Percentiles rank a stretch among this genome's conserved stretches.
Conservation (phyloP, 768 basidiomycete genomes). For the Floccularia luteovirens region DNA sequence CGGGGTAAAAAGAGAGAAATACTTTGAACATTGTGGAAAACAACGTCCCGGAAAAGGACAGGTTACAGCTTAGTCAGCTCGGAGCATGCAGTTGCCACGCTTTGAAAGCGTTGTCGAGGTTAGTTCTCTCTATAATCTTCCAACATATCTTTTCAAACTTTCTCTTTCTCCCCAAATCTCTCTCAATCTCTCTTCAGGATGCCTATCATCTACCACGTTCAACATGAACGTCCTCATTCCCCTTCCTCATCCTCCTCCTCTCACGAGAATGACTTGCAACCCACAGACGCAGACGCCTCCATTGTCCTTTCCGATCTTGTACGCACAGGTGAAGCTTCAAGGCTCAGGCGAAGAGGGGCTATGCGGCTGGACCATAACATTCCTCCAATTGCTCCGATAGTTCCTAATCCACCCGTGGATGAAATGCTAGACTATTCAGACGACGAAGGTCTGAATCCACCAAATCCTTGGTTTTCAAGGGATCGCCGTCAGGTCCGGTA, state of each 20-base stretch:
- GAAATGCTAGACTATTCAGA: neutral
- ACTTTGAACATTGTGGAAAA: no score
- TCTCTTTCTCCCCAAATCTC: no score
- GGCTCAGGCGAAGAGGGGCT: slow-evolving; percentile 66
- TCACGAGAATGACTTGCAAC: neutral
- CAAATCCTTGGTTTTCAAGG: neutral
- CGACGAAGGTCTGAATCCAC: neutral
- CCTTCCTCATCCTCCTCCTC: neutral
- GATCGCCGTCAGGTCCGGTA: neutral
- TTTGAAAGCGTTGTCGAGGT: no score
- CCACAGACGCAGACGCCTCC: slow-evolving; percentile 50
- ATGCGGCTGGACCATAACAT: slow-evolving; percentile 47
- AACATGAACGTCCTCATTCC: no score
- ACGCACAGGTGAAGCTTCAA: slow-evolving; percentile 67
- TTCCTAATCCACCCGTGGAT: neutral
- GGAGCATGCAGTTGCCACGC: no score
- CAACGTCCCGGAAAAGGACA: no score
- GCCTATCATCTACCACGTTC: neutral
- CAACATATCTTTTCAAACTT: no score
- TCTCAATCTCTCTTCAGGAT: no score
- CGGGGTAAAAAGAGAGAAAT: no score
- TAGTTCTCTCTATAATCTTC: no score
- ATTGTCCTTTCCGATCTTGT: slow-evolving; percentile 70
- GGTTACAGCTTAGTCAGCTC: neutral
- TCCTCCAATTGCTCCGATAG: slow-evolving; percentile 5